Percentiles rank a stretch among this genome's conserved stretches.
Conservation (phyloP, 2,329 filamentous ascomycete species). For the Aureobasidium sp. region DNA sequence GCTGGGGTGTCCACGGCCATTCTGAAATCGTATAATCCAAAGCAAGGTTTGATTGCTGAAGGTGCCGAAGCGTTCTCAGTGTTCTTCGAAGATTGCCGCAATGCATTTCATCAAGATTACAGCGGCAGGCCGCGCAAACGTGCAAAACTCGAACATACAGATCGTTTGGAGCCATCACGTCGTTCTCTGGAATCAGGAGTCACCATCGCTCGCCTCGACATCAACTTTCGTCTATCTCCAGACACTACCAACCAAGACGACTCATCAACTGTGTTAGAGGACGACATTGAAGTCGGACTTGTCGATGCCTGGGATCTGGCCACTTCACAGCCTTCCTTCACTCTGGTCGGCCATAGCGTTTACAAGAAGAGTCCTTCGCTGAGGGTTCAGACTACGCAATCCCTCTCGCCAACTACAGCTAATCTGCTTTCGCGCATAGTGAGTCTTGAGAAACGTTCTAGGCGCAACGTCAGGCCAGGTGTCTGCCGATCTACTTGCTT, state of each 20-base stretch:
- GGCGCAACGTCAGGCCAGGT: neutral
- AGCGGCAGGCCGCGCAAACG: slow-evolving; percentile 8
- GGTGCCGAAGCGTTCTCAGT: neutral
- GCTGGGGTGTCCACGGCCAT: neutral
- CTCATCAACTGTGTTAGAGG: neutral
- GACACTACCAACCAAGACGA: neutral
- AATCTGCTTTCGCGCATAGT: neutral
- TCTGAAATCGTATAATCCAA: neutral
- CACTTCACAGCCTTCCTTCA: neutral
- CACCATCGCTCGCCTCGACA: neutral
- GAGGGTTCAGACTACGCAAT: neutral
- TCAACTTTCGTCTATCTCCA: neutral
- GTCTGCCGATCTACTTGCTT: neutral
- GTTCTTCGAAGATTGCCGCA: slow-evolving; percentile 7
- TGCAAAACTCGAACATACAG: neutral
- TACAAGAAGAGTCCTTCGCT: neutral
- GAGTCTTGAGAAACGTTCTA: slow-evolving; percentile 6
- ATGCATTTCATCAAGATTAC: neutral
- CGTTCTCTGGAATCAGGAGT: neutral
- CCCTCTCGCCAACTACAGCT: neutral
- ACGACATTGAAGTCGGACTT: slow-evolving; percentile 2
- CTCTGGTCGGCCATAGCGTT: neutral
- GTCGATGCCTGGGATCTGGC: neutral
- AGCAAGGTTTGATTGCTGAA: neutral
- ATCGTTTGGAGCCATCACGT: neutral